Conservation (phyloP, 257 asterid genomes). For the Schizonepeta tenuifolia region DNA sequence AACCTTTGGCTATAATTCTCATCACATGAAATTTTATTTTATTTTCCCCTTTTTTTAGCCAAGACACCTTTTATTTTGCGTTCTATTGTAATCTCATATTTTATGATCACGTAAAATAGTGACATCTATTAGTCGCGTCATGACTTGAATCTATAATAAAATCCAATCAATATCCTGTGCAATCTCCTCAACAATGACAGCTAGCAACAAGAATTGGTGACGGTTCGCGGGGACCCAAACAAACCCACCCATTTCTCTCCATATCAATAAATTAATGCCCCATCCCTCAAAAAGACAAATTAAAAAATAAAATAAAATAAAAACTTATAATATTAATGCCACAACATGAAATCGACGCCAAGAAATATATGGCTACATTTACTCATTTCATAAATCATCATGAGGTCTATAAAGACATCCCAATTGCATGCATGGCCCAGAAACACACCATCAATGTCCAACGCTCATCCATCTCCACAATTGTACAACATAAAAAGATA, state of each 20-base stretch:
- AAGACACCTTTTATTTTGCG: no score
- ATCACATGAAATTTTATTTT: no score
- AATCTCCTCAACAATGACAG: background rate
- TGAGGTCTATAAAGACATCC: background rate
- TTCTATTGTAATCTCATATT: background rate
- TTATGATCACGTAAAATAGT: background rate
- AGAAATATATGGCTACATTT: conserved; percentile 20
- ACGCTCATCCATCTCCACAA: conserved; percentile 5
- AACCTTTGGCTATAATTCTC: no score
- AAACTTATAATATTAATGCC: background rate
- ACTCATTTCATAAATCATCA: conserved; percentile 2
- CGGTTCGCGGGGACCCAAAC: background rate
- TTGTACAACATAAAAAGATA: background rate
- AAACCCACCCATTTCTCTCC: background rate
- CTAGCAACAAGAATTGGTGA: background rate
- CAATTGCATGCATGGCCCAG: conserved; percentile 21
- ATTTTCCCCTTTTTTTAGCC: no score
- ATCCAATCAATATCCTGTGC: background rate
- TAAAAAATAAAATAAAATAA: background rate
- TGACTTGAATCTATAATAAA: background rate
- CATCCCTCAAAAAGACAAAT: no score
- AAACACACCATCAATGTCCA: conserved; percentile 4
- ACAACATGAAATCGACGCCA: background rate
- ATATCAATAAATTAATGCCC: background rate
- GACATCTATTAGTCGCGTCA: background rate